Conservation (phyloP, 306 rosid species). For the Datisca glomerata region DNA sequence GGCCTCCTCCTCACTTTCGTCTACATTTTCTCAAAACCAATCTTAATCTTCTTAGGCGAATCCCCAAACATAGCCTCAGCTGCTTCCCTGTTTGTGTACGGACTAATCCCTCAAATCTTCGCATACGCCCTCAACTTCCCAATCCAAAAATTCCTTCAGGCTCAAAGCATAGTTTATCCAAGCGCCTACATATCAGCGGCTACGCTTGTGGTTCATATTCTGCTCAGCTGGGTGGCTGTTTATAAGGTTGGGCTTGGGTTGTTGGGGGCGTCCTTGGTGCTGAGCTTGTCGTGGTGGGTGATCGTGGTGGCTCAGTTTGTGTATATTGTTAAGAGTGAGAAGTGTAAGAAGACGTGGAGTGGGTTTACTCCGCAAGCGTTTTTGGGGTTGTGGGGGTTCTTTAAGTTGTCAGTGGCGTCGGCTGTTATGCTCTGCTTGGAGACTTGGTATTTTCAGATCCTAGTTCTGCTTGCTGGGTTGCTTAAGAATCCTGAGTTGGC, state of each 20-base stretch:
- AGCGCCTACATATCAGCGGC: constrained; percentile 45
- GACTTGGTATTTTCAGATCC: constrained; percentile 56
- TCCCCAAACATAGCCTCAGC: constrained; percentile 23
- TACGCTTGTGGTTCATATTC: constrained; percentile 28
- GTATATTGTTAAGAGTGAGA: constrained; percentile 17
- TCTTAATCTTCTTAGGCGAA: constrained; percentile 37
- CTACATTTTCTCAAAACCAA: constrained; percentile 30
- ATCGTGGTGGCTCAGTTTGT: constrained; percentile 43
- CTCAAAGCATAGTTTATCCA: constrained; percentile 59
- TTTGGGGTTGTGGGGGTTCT: constrained; percentile 30
- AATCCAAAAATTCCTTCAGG: constrained; percentile 62
- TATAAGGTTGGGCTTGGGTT: constrained; percentile 39
- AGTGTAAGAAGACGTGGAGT: constrained; percentile 37
- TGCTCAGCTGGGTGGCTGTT: constrained; percentile 43
- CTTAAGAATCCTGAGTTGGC: constrained; percentile 51
- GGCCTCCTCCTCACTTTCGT: constrained; percentile 31
- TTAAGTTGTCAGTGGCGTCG: constrained; percentile 43
- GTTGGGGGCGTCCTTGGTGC: constrained; percentile 38
- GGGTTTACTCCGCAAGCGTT: constrained; percentile 43
- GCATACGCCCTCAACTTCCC: constrained; percentile 74
- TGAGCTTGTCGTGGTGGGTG: constrained; percentile 76
- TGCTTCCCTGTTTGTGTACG: constrained; percentile 47
- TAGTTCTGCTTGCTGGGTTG: constrained; percentile 55
- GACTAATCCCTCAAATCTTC: constrained; percentile 62
- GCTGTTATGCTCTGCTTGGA: constrained; percentile 83